Evolutionary conservation across 2,329 filamentous ascomycete species (phyloP).

Genomic region (Penicillium sclerotigenum): DNA sequence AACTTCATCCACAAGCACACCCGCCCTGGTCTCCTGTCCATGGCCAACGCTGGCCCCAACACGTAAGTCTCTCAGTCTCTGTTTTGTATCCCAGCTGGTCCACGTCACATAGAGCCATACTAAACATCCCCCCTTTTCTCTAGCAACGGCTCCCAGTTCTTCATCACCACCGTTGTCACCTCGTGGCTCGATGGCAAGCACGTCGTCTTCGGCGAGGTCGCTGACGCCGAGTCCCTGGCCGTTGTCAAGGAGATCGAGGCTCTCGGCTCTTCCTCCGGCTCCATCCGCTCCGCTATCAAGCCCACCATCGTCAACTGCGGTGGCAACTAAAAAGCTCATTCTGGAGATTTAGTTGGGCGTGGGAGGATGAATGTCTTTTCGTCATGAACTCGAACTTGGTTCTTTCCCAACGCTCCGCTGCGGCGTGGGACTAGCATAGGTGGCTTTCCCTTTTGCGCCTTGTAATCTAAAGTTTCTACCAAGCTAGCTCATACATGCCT

Average conservation of each 20-base stretch:
- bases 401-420: neutral
- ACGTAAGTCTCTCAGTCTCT: constrained; percentile 54
- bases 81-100: neutral
- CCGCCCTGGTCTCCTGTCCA: constrained; percentile 77
- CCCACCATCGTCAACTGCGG: constrained; percentile 55
- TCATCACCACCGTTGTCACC: constrained; percentile 67
- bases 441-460: constrained; percentile 14
- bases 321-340: constrained; percentile 40
- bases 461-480: constrained; percentile 31
- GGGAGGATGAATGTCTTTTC: constrained; percentile 2
- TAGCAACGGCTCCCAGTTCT: constrained; percentile 69
- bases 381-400: neutral
- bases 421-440: constrained; percentile 7
- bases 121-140: constrained; percentile 4
- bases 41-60: constrained; percentile 95
- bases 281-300: constrained; percentile 51
- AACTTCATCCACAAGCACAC: constrained; percentile 78
- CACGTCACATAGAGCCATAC: neutral
- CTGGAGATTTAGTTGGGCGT: constrained; percentile 8
- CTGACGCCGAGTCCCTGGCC: constrained; percentile 52
- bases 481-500: constrained; percentile 14
- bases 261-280: constrained; percentile 54
- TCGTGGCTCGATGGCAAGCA: constrained; percentile 66
- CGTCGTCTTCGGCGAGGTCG: constrained; percentile 66
- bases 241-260: constrained; percentile 60